phyloP scores from a whole-genome alignment of 78 protist genomes.

The slime mould (Dictyostelium discoideum) region DNA sequence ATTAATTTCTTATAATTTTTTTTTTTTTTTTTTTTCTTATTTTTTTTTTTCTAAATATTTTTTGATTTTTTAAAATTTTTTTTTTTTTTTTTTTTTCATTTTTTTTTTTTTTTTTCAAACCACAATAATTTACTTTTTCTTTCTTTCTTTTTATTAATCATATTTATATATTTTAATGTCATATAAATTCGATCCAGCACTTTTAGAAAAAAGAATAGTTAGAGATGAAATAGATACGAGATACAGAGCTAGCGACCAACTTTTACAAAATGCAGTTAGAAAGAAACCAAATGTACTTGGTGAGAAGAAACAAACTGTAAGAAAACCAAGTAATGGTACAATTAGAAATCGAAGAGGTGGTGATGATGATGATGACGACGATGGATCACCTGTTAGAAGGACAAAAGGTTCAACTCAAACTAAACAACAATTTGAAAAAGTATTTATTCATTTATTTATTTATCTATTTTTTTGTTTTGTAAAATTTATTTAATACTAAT shows the following conservation, averaged over 20 bases:
- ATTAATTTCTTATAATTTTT: too few species aligned
- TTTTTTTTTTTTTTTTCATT: too few species aligned
- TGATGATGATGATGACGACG: not conserved
- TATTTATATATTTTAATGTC: not conserved
- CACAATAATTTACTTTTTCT: not conserved
- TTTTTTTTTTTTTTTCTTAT: too few species aligned
- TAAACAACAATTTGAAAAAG: not conserved
- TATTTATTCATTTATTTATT: not conserved
- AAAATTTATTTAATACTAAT: too few species aligned
- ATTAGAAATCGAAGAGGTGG: not conserved
- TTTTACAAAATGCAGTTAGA: not conserved
- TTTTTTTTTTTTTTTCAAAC: too few species aligned
- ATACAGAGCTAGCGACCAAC: slow-evolving; percentile 13
- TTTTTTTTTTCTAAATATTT: too few species aligned
- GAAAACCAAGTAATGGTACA: not conserved
- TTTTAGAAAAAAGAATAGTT: not conserved
- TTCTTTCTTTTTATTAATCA: not conserved
- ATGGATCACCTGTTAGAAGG: not conserved
- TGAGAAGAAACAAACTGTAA: not conserved
- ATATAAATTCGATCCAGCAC: not conserved
- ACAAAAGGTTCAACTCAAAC: not conserved
- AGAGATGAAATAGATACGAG: slow-evolving; percentile 33
- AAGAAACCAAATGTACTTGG: not conserved
- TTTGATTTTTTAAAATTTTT: too few species aligned
- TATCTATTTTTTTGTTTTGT: too few species aligned